phyloP scores from a whole-genome alignment of 202 grass and related monocot species.

The Carex arenaria region DNA sequence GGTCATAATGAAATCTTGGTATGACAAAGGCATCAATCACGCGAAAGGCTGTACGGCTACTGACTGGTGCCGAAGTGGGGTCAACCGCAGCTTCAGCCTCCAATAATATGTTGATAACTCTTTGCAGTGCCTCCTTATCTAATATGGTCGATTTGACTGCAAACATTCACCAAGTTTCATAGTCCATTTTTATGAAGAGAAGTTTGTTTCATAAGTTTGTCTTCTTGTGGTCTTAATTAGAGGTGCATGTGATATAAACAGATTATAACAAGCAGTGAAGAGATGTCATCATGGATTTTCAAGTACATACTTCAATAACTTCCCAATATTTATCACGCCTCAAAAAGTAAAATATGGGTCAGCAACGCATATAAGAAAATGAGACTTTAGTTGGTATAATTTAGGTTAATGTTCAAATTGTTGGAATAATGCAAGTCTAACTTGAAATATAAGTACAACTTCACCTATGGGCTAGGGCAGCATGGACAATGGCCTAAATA shows the following conservation, averaged over 20 bases:
- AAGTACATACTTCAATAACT: not conserved
- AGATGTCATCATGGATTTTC: not conserved
- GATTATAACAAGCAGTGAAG: not conserved
- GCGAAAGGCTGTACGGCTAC: conserved; percentile 43
- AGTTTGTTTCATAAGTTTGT: not conserved
- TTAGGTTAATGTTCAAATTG: not conserved
- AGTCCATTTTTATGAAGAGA: not conserved
- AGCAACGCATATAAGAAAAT: not conserved
- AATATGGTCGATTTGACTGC: conserved; percentile 78
- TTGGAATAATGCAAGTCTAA: not conserved
- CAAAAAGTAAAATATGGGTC: not conserved
- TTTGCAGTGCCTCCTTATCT: conserved; percentile 57
- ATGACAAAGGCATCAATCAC: conserved; percentile 84
- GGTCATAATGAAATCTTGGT: conserved; percentile 66
- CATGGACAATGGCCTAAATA: not conserved
- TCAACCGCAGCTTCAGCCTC: conserved; percentile 64
- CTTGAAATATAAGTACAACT: not conserved
- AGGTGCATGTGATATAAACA: not conserved
- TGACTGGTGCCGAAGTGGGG: conserved; percentile 29
- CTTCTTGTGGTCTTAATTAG: not conserved
- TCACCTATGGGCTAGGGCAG: not conserved
- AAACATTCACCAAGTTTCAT: not conserved
- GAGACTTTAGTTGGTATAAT: not conserved
- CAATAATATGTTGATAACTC: conserved; percentile 57
- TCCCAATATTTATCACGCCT: not conserved